phyloP scores from a whole-genome alignment of 768 basidiomycete species.

The Porphyrellus cyaneotinctus region DNA sequence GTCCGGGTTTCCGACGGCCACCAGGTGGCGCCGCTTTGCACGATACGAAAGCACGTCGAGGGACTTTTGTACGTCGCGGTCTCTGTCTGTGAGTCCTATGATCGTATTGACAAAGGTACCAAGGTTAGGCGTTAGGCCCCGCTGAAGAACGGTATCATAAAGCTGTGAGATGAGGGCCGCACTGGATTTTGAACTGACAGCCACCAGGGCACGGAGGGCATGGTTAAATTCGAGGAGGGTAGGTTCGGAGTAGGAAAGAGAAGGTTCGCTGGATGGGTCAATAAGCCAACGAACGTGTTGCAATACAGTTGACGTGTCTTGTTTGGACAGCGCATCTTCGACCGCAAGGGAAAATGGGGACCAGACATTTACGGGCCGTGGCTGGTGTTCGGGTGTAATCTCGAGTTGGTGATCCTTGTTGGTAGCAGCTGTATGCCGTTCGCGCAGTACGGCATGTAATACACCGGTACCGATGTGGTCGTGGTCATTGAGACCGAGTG shows the following conservation, averaged over 20 bases:
- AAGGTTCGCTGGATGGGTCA: conserved; percentile 32
- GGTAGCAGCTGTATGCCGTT: conserved; percentile 46
- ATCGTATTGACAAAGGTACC: conserved; percentile 63
- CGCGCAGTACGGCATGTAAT: conserved; percentile 57
- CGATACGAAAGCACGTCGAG: conserved; percentile 43
- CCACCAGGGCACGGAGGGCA: conserved; percentile 46
- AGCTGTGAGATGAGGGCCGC: conserved; percentile 56
- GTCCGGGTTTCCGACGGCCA: background rate
- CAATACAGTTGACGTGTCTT: conserved; percentile 6
- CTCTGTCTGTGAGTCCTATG: conserved; percentile 58
- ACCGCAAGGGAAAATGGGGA: conserved; percentile 20
- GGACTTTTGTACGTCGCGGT: conserved; percentile 53
- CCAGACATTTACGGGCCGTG: conserved; percentile 23
- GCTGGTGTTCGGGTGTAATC: conserved; percentile 12
- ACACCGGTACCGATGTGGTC: conserved; percentile 44
- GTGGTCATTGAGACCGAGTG: conserved; percentile 34
- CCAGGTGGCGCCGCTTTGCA: conserved; percentile 31
- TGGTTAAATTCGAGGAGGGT: conserved; percentile 57
- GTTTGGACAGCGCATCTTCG: conserved; percentile 17
- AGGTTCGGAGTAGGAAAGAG: conserved; percentile 26
- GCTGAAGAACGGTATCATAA: conserved; percentile 69
- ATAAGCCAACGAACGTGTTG: conserved; percentile 29
- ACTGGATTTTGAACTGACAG: conserved; percentile 41
- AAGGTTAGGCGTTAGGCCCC: conserved; percentile 56
- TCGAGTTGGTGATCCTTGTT: conserved; percentile 18